Evolutionary conservation across 2,329 filamentous ascomycete species (phyloP), one percentile per base, ranked within the genome.

Genomic region (Aotearoamyces nothofagi): DNA sequence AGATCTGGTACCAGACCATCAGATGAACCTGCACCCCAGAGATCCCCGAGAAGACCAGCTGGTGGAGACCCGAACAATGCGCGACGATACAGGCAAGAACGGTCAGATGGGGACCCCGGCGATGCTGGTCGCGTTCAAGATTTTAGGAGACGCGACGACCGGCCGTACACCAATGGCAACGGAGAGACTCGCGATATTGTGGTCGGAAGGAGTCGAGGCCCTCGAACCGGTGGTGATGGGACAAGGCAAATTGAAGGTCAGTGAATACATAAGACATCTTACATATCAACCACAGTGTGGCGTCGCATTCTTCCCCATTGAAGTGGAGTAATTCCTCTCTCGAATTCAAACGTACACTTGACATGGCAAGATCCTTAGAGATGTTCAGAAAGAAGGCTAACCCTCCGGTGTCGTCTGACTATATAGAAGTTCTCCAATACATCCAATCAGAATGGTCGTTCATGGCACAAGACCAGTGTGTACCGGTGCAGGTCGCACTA

Each of bases 401-500:
- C 3, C 13, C 7, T 12, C n/a, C n/a, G n/a, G n/a, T n/a, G n/a
- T 17, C 7, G n/a, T n/a, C n/a, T n/a, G n/a, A n/a, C 9, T 22
- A 15, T 5, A n/a, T 26, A 33, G 31, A 35, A 15, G 69, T 93
- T 2, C 62, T 96, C 27, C 74, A 82, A 40, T 74, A 80, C 41
- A 93, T 98, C 46, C 76, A 86, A 49, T 60, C 68, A 33, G 83
- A 92, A 48, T 98, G 90, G 87, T 78, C 81, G 24, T 78, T 84
- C 41, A 90, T 98, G 79, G 82, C 80, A 39, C 68, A 79, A 43
- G 77, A 78, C 37, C 78, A 90, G 47, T 94, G 86, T 49, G 72
- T 94, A 17, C 90, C 90, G 3, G 83, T 96, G 19, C 86, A 96
- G 53, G 70, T 94, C 29, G 83, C 87, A n/a, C 65, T 98, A 26